Conservation (phyloP, 176 grass and related monocot species). For the Echinochloa phyllopogon region DNA sequence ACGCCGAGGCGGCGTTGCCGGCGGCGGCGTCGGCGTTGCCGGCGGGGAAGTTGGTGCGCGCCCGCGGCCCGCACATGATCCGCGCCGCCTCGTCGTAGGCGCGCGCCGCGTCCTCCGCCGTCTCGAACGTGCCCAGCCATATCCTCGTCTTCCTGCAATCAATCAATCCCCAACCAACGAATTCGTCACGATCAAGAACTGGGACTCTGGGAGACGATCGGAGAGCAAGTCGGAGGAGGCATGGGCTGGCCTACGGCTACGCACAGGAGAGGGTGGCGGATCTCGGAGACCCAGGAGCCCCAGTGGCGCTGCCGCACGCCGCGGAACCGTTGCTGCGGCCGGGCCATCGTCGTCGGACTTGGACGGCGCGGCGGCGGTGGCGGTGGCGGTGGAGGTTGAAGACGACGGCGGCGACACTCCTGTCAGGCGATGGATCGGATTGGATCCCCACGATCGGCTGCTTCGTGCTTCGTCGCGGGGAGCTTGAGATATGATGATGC, state of each 20-base stretch:
- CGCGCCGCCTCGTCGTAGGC: slow-evolving; percentile 93
- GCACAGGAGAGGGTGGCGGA: slow-evolving; percentile 93
- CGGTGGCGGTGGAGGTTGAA: background rate
- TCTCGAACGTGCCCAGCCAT: slow-evolving; percentile 99
- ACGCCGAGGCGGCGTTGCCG: background rate
- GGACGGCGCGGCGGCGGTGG: background rate
- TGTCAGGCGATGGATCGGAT: too few relatives aligned
- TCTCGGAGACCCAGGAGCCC: slow-evolving; percentile 98
- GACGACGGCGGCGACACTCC: background rate
- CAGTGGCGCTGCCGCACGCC: slow-evolving; percentile 94
- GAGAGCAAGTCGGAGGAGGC: background rate
- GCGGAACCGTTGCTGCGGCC: slow-evolving; percentile 76
- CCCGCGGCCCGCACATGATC: slow-evolving; percentile 87
- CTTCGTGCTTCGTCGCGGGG: background rate
- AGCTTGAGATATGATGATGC: background rate
- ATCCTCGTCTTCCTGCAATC: slow-evolving; percentile 84
- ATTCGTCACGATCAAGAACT: background rate
- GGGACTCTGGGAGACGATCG: background rate
- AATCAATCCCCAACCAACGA: background rate
- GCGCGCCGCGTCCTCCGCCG: slow-evolving; percentile 90
- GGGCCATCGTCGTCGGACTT: slow-evolving; percentile 48
- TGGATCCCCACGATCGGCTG: background rate
- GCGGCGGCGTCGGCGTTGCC: background rate
- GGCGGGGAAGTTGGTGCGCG: slow-evolving; percentile 79
- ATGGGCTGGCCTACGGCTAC: slow-evolving; percentile 4